phyloP scores from a whole-genome alignment of 2,329 filamentous ascomycete species.

The Fusarium transvaalense region DNA sequence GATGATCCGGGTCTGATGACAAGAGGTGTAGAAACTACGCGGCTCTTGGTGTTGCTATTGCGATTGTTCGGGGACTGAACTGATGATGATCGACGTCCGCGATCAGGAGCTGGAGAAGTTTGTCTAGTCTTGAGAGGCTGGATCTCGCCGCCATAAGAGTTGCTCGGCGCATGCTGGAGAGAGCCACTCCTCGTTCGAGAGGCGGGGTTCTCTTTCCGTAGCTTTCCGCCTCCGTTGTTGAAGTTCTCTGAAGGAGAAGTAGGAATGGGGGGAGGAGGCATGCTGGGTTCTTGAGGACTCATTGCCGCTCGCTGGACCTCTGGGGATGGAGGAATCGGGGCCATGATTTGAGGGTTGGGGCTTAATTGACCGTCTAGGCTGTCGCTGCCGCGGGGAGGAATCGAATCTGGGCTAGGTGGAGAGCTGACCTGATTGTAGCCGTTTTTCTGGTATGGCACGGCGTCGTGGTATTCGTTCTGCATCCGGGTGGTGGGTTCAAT shows the following conservation, averaged over 20 bases:
- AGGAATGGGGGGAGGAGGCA: constrained; percentile 29
- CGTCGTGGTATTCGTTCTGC: constrained; percentile 37
- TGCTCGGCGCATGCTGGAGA: constrained; percentile 44
- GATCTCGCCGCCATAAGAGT: constrained; percentile 29
- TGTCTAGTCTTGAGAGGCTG: constrained; percentile 44
- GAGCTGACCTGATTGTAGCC: constrained; percentile 21
- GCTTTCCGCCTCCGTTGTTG: constrained; percentile 42
- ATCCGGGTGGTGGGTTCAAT: constrained; percentile 42
- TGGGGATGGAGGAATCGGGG: constrained; percentile 50
- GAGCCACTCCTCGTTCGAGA: constrained; percentile 53
- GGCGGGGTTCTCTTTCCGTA: constrained; percentile 51
- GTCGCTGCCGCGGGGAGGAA: constrained; percentile 25
- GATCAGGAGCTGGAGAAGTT: constrained; percentile 54
- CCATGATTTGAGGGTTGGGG: constrained; percentile 48
- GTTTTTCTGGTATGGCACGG: constrained; percentile 30
- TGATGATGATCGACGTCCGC: constrained; percentile 62
- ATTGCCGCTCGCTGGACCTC: constrained; percentile 44
- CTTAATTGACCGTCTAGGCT: constrained; percentile 40
- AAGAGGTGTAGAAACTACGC: constrained; percentile 51
- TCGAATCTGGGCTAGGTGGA: constrained; percentile 30
- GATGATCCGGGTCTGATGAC: constrained; percentile 46
- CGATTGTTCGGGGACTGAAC: constrained; percentile 57
- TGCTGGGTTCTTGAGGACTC: constrained; percentile 41
- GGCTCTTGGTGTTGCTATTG: constrained; percentile 48
- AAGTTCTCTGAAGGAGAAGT: constrained; percentile 36